phyloP scores from a whole-genome alignment of 2,329 filamentous ascomycete genomes.

The Aspergillus ibericus region DNA sequence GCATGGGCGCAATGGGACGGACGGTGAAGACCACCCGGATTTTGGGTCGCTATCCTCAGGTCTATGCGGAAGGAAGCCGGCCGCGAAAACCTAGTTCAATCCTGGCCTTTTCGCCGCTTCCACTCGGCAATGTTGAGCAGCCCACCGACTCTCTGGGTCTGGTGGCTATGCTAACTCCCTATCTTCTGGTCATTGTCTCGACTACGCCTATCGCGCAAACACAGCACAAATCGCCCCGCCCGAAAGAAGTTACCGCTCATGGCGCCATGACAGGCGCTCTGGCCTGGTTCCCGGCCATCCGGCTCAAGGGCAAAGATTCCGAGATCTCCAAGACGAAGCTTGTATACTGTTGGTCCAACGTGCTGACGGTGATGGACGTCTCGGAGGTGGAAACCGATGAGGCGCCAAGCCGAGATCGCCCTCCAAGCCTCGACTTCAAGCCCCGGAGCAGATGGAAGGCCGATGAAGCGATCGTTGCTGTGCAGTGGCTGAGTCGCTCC shows the following conservation, averaged over 20 bases:
- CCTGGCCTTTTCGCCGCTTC: constrained; percentile 83
- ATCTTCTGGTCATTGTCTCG: constrained; percentile 92
- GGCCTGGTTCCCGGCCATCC: constrained; percentile 96
- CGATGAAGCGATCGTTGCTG: constrained; percentile 91
- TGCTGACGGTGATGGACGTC: constrained; percentile 90
- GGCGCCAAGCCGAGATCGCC: constrained; percentile 70
- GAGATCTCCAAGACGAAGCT: constrained; percentile 74
- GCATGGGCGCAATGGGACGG: constrained; percentile 80
- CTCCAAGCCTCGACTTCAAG: constrained; percentile 74
- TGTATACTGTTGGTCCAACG: constrained; percentile 97
- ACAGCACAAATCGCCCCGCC: constrained; percentile 87
- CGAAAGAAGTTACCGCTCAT: constrained; percentile 87
- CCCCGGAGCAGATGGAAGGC: constrained; percentile 87
- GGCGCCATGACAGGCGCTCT: constrained; percentile 90
- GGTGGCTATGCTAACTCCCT: constrained; percentile 93
- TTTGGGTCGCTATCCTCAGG: constrained; percentile 81
- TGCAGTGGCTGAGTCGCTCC: constrained; percentile 94
- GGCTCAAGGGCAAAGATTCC: constrained; percentile 73
- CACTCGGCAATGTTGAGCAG: constrained; percentile 90
- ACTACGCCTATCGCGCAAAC: constrained; percentile 95
- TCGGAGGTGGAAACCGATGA: constrained; percentile 63
- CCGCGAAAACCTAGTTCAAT: constrained; percentile 89
- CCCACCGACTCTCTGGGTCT: constrained; percentile 83
- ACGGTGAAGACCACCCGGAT: constrained; percentile 88
- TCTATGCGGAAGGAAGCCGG: constrained; percentile 61